A percentile compares a stretch with the other conserved stretches of the same genome.
Conservation (phyloP, 2,329 filamentous ascomycete species). For the Fusarium tricinctum region DNA sequence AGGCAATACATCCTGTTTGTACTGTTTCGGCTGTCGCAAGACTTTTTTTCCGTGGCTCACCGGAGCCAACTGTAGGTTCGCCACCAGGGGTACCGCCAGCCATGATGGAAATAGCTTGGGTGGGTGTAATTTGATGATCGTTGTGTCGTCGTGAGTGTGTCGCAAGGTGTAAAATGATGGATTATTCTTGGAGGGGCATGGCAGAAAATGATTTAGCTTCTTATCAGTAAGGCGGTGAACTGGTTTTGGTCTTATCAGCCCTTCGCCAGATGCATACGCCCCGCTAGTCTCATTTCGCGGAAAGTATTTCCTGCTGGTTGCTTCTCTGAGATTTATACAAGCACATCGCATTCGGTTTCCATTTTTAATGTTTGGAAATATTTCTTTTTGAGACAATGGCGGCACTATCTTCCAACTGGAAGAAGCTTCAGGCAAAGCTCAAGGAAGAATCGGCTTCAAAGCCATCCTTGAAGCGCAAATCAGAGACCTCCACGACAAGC, state of each 20-base stretch:
- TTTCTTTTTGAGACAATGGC: conserved; percentile 50
- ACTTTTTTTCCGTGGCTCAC: conserved; percentile 76
- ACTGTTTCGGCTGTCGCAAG: conserved; percentile 88
- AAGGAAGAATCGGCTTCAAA: conserved; percentile 61
- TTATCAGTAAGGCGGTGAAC: conserved; percentile 50
- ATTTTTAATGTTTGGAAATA: not conserved
- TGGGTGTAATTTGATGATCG: conserved; percentile 46
- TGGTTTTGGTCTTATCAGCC: conserved; percentile 40
- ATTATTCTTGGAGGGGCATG: conserved; percentile 48
- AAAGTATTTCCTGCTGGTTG: conserved; percentile 14
- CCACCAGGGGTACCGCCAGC: conserved; percentile 63
- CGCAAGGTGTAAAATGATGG: conserved; percentile 22
- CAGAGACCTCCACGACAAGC: conserved; percentile 49
- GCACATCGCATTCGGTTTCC: not conserved
- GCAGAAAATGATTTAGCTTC: conserved; percentile 47
- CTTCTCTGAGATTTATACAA: conserved; percentile 18
- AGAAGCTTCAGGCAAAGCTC: conserved; percentile 77
- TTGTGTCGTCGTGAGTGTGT: conserved; percentile 29
- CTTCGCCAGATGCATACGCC: conserved; percentile 43
- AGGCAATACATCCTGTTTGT: conserved; percentile 71
- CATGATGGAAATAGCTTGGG: conserved; percentile 63
- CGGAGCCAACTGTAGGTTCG: conserved; percentile 69
- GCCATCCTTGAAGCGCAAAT: conserved; percentile 61
- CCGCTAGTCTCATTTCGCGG: conserved; percentile 30
- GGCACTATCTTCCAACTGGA: conserved; percentile 80